Percentiles rank a stretch among this genome's conserved stretches.
Conservation (phyloP, 805 yeast genomes). For the Ogataea nitratoaversa region DNA sequence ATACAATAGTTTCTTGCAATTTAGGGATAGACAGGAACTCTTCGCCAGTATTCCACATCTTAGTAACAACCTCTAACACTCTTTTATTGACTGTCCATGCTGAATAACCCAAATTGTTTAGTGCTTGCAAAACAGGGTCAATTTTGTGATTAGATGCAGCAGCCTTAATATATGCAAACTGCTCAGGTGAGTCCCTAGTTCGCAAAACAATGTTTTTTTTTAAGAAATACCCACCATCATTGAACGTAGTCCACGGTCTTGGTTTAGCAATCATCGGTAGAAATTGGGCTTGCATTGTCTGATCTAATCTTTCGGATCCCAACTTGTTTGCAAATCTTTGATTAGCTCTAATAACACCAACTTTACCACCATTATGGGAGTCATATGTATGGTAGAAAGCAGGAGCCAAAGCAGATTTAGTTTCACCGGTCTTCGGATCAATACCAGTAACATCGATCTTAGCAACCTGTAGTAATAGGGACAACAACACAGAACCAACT, state of each 20-base stretch:
- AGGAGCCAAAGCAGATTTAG: constrained; percentile 72
- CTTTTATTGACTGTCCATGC: constrained; percentile 87
- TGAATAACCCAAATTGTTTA: constrained; percentile 81
- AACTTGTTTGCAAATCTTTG: constrained; percentile 60
- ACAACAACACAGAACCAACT: constrained; percentile 75
- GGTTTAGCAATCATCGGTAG: constrained; percentile 93
- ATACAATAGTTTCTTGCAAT: constrained; percentile 36
- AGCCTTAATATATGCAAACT: constrained; percentile 79
- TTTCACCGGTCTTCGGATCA: constrained; percentile 73
- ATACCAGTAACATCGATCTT: constrained; percentile 72
- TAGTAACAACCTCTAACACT: constrained; percentile 63
- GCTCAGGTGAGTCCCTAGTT: constrained; percentile 83
- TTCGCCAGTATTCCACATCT: constrained; percentile 85
- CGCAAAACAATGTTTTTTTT: constrained; percentile 64
- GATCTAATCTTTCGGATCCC: constrained; percentile 59
- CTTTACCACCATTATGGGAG: constrained; percentile 68
- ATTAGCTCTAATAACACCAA: constrained; percentile 81
- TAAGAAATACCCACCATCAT: constrained; percentile 80
- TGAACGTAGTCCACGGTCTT: constrained; percentile 79
- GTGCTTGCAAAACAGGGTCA: constrained; percentile 67
- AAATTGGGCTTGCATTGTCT: constrained; percentile 71
- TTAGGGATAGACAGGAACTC: constrained; percentile 70
- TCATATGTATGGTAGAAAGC: constrained; percentile 90
- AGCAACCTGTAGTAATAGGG: constrained; percentile 76
- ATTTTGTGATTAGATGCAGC: constrained; percentile 70